Conservation (phyloP, 1,284 basidiomycete species). For the Leccinum solheimii region DNA sequence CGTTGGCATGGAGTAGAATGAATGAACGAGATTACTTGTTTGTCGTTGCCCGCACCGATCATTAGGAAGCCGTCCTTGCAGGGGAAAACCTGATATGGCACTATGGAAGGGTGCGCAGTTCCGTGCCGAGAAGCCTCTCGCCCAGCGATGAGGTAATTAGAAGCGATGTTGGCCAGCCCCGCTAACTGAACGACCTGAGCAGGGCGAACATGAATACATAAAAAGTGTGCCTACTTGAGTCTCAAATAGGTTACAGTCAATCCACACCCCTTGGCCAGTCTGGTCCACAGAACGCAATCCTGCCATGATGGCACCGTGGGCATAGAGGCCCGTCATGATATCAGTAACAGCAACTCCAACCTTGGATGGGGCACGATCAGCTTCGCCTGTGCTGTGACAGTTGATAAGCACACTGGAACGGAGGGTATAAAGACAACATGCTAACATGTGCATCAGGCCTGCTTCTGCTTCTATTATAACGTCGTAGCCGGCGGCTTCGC, state of each 20-base stretch:
- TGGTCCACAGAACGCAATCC: slow-evolving; percentile 79
- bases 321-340: slow-evolving; percentile 90
- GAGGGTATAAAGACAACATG: slow-evolving; percentile 18
- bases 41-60: slow-evolving; percentile 93
- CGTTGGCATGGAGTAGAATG: neutral
- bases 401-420: slow-evolving; percentile 11
- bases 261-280: slow-evolving; percentile 87
- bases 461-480: slow-evolving; percentile 91
- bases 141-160: slow-evolving; percentile 89
- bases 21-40: slow-evolving; percentile 54
- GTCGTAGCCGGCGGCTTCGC: slow-evolving; percentile 84
- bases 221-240: slow-evolving; percentile 57
- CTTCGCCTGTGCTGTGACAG: slow-evolving; percentile 77
- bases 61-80: slow-evolving; percentile 90
- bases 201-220: slow-evolving; percentile 6
- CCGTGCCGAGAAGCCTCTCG: slow-evolving; percentile 87
- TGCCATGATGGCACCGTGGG: slow-evolving; percentile 92
- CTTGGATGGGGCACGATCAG: slow-evolving; percentile 85
- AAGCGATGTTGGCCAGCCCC: slow-evolving; percentile 89
- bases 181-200: slow-evolving; percentile 62
- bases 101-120: slow-evolving; percentile 89
- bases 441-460: slow-evolving; percentile 91
- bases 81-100: slow-evolving; percentile 90
- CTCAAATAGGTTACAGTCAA: slow-evolving; percentile 89
- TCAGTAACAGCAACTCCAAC: slow-evolving; percentile 92